Evolutionary conservation across 1,139 yeast genomes (phyloP).

Genomic region (Suhomyces wounanorum): DNA sequence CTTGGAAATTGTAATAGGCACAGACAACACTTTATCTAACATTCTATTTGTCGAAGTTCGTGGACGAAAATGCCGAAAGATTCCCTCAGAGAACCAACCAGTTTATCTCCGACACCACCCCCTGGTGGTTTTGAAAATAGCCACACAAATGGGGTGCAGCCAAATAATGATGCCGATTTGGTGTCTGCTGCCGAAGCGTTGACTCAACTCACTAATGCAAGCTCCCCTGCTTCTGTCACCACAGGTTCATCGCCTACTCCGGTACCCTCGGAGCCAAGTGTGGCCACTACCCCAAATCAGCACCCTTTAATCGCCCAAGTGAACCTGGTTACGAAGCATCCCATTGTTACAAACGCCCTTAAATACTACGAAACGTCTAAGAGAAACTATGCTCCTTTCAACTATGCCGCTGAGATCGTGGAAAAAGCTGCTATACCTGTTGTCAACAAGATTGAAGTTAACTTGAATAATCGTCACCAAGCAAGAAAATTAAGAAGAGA

Average conservation of each 20-base stretch:
- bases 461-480: constrained; percentile 43
- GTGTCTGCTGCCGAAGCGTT: constrained; percentile 48
- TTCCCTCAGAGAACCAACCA: constrained; percentile 2
- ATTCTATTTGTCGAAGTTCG: background rate
- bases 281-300: constrained; percentile 14
- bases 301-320: constrained; percentile 51
- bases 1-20: background rate
- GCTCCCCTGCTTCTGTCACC: constrained; percentile 11
- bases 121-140: constrained; percentile 5
- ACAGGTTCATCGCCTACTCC: constrained; percentile 10
- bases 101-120: constrained; percentile 12
- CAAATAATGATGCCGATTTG: constrained; percentile 27
- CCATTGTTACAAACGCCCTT: constrained; percentile 59
- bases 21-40: background rate
- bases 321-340: constrained; percentile 46
- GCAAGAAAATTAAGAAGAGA: constrained; percentile 29
- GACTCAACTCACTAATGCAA: constrained; percentile 33
- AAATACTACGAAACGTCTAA: constrained; percentile 60
- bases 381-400: constrained; percentile 56
- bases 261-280: background rate
- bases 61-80: background rate
- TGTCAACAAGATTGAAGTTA: constrained; percentile 52
- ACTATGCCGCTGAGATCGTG: constrained; percentile 66
- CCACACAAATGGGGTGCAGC: background rate
- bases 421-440: constrained; percentile 65